Evolutionary conservation across 352 stramenopile genomes (phyloP), one percentile per base, ranked within the genome.

Genomic region (Pythium rhizo-oryzae): DNA sequence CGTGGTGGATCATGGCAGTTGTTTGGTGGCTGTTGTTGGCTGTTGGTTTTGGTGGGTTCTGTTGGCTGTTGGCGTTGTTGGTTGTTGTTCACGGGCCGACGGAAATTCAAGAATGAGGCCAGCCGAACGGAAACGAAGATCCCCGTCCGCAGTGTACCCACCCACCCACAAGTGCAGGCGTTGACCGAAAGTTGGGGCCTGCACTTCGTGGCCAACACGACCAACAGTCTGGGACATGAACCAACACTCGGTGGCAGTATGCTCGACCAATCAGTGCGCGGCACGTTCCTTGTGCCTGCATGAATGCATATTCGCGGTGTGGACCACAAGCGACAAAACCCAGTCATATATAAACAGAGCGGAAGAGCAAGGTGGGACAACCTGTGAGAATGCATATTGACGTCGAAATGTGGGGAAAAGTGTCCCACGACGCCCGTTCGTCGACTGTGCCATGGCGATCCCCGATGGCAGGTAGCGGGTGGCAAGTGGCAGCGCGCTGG

Each of bases 351-450:
- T 8, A 19, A 47, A 47, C 7, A 21, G 12, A 47, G 15, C n/a
- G 11, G 18, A 46, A 24, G 41, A 12, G 33, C 30, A 41, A 8
- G 35, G 51, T 57, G 51, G 11, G 51, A 23, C 4, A 30, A 21
- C 28, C 52, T 59, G 30, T 59, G 52, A 59, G 19, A 59, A 24
- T 30, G 30, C 13, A 59, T 59, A 59, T n/a, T 59, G 52, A 30
- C 52, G 44, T 25, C 19, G 35, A 8, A 41, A 41, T 41, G 1
- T 15, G n/a, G 19, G 39, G 39, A 19, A 13, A 25, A 13, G 28
- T 59, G 52, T 59, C 35, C 30, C 52, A 46, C 18, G n/a, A n/a
- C 25, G 13, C 50, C 41, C 52, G 30, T 28, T 59, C 16, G 28
- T 57, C 51, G 28, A 57, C 28, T 39, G 12, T 30, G 50, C 24